Evolutionary conservation across 2,329 filamentous ascomycete genomes (phyloP).

Genomic region (Shiraia bambusicola): DNA sequence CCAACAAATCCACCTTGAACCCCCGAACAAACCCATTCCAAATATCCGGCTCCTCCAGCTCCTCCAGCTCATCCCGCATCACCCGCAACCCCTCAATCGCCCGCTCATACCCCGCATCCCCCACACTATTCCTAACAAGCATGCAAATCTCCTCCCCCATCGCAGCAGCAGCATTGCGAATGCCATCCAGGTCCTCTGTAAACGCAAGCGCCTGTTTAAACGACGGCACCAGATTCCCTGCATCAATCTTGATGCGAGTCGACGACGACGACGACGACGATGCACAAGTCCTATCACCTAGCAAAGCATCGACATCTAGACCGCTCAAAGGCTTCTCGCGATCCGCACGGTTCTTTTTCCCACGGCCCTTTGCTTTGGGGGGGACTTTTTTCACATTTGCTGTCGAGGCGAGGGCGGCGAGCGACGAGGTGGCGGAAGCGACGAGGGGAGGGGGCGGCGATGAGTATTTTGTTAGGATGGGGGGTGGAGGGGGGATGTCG

Average conservation of each 20-base stretch:
- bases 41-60: constrained; percentile 70
- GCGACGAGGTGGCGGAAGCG: constrained; percentile 55
- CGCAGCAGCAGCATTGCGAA: constrained; percentile 70
- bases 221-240: constrained; percentile 80
- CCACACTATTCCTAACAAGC: constrained; percentile 72
- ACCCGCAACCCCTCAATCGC: constrained; percentile 75
- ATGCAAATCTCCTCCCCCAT: constrained; percentile 70
- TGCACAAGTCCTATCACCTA: too few species aligned
- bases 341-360: constrained; percentile 62
- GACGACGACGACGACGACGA: too few species aligned
- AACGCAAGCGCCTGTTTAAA: constrained; percentile 77
- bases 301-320: constrained; percentile 79
- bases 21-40: constrained; percentile 74
- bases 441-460: constrained; percentile 69
- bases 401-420: constrained; percentile 66
- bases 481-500: constrained; percentile 53
- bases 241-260: constrained; percentile 58
- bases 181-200: constrained; percentile 60
- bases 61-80: constrained; percentile 74
- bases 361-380: constrained; percentile 71
- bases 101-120: constrained; percentile 71
- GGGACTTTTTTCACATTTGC: constrained; percentile 84
- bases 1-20: constrained; percentile 72
- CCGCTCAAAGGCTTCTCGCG: constrained; percentile 82
- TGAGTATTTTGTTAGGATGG: constrained; percentile 67